Base-by-base conservation (phyloP, 352 stramenopile genomes). In the Phytopythium boreale region DNA sequence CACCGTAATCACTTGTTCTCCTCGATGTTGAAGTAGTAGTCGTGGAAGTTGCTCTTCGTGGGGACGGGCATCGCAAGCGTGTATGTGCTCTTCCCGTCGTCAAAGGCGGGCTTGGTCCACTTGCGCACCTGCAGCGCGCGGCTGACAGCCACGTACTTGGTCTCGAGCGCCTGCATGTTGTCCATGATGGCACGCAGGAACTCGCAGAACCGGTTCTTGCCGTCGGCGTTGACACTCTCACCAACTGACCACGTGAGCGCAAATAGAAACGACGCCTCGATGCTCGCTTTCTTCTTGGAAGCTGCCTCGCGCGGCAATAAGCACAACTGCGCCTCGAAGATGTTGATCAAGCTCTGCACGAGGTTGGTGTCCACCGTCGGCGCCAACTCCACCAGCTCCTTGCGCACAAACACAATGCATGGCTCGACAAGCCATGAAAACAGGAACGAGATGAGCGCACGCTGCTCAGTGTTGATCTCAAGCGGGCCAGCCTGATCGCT, bases 321-420 rank as follows among this genome's bases (percentile, higher is more conserved):
- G 15, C 88, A 80, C 14, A 96, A 53, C 67, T 97, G 84, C 2
- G 80, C 77, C 49, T 96, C 87, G 11, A 90, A 79, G 59, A 96
- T 90, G 62, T 97, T 77, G 34, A 98, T 82, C 29, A 97, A 72
- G 58, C 89, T 96, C 56, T 90, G 67, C 6, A 97, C 85, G 4
- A 98, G 75, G 63, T 97, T 97, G 2, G 88, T 92, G 64, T 98
- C 93, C 1, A 97, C 89, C 0, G 89, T 97, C 2, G 93, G 83
- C 14, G 85, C 87, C 12, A 97, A 72, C 61, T 97, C 90, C 9
- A 87, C 81, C 15, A 94, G 63, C 51, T 97, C 86, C 49, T 95
- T 96, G 9, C 93, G 75, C 20, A 98, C 72, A 69, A 97, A 98
- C 1, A 77, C 78, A 36, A 98, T 87, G 43, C 85, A 93, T 0